Evolutionary conservation across 1,284 basidiomycete genomes (phyloP), one percentile per base, ranked within the genome.

Genomic region (Ceratobasidium sp.): DNA sequence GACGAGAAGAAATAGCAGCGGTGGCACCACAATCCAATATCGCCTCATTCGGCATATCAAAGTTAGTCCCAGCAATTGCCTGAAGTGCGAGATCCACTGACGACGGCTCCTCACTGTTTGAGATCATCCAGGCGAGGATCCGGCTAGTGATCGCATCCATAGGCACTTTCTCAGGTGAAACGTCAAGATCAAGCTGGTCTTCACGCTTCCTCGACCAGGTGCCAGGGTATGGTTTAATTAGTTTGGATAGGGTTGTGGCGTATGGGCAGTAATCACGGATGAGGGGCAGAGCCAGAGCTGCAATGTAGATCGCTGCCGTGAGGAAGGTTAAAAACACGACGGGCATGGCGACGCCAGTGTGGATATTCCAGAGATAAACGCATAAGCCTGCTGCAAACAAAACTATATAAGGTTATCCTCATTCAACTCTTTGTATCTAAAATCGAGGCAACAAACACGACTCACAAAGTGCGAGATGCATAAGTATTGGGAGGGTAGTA

Each of bases 131-230:
- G 4, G 63, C 63, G 3, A 65, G 27, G 29, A 50, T 65, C 15
- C 51, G 47, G 48, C 63, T 65, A 15, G 64, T 67, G 19, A 45
- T 50, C 9, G 7, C 36, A 27, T 67, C 64, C 64, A 67, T 67
- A 14, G 33, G 51, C 36, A 53, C 63, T 15, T 59, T 59, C 14
- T 59, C 57, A 33, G 17, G 50, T 2, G 1, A 27, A 3, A 5
- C 9, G 27, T 8, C 15, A 29, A 29, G 22, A 29, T 44, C 36
- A n/a, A 33, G 57, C 15, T 19, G 31, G n/a, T 59, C 57, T 19
- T 31, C 41, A 6, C 15, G 33, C 4, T 59, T 14, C 36, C 36
- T 41, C 11, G 36, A 41, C 36, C 36, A 41, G 36, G 36, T 41
- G 6, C 36, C 36, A 41, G 36, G 36, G 36, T 41, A 41, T 41